These are phyloP conservation scores for Bipolaris cookei DNA, from an alignment of 2,329 filamentous ascomycete species.

Conservation along the genomic window DNA sequence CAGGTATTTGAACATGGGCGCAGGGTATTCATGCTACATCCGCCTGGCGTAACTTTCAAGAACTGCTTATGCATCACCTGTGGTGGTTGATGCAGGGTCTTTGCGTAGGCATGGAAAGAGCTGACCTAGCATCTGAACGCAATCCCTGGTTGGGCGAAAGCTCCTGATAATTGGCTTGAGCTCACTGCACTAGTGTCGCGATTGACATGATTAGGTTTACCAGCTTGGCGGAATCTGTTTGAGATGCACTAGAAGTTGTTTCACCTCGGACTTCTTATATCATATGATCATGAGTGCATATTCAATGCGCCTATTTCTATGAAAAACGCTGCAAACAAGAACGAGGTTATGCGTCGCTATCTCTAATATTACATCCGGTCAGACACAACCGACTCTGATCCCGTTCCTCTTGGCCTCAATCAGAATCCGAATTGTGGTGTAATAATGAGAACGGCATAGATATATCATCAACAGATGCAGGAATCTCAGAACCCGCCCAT, in stretches of 20 bases:
- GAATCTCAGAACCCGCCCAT: not conserved
- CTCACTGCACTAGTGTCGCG: not conserved
- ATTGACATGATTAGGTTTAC: not conserved
- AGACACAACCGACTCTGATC: not conserved
- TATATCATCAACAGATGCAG: not conserved
- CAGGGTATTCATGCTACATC: not conserved
- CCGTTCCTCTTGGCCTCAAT: not conserved
- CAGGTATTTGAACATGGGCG: not conserved
- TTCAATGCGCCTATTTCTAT: not conserved
- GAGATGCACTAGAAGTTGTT: constrained; percentile 1
- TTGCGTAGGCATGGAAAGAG: not conserved
- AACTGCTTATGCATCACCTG: not conserved
- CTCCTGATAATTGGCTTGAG: not conserved
- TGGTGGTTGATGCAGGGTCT: not conserved
- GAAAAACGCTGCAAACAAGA: not conserved
- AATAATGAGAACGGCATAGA: not conserved
- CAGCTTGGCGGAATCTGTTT: not conserved
- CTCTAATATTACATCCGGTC: too few species aligned
- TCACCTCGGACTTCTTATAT: not conserved
- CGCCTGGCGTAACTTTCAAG: not conserved
- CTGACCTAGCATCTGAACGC: not conserved
- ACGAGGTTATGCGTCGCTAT: not conserved
- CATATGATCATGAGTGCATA: not conserved
- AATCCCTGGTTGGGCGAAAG: not conserved
- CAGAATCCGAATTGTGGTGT: not conserved